Percentiles rank a stretch among this genome's conserved stretches.
Evolutionary conservation across 805 yeast genomes (phyloP).

Genomic region (Nakazawaea laoshanensis): DNA sequence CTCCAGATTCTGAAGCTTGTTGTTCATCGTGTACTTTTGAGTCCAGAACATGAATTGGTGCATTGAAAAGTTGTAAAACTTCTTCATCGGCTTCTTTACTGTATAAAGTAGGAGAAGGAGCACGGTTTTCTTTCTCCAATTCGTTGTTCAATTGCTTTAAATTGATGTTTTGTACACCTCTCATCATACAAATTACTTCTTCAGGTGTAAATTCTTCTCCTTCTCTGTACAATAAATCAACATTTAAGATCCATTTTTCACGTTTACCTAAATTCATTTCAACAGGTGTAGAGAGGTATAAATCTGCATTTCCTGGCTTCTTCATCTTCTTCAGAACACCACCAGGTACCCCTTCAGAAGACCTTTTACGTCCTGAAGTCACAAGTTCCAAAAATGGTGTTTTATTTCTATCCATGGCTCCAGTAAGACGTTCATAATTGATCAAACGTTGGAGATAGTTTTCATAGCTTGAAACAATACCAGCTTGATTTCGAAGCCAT

Average conservation of each 20-base stretch:
- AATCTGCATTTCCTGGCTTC: too few relatives aligned
- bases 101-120: conserved; percentile 75
- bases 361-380: conserved; percentile 18
- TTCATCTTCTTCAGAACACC: conserved; percentile 30
- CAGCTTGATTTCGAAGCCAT: conserved; percentile 53
- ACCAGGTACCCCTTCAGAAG: conserved; percentile 22
- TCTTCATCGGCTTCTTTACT: conserved; percentile 73
- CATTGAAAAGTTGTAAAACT: conserved; percentile 67
- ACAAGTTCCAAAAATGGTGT: background rate
- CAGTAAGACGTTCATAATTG: conserved; percentile 13
- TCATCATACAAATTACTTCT: conserved; percentile 53
- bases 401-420: conserved; percentile 11
- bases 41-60: conserved; percentile 23
- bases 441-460: conserved; percentile 34
- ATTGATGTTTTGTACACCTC: conserved; percentile 19
- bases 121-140: conserved; percentile 25
- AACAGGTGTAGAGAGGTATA: conserved; percentile 34
- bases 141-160: background rate
- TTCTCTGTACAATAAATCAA: conserved; percentile 44
- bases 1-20: background rate
- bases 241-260: conserved; percentile 53
- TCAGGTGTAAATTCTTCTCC: conserved; percentile 50
- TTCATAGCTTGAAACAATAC: conserved; percentile 33
- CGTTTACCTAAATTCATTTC: conserved; percentile 48
- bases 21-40: background rate